phyloP scores from a whole-genome alignment of 2,329 filamentous ascomycete species.

The Aspergillus texensis region DNA sequence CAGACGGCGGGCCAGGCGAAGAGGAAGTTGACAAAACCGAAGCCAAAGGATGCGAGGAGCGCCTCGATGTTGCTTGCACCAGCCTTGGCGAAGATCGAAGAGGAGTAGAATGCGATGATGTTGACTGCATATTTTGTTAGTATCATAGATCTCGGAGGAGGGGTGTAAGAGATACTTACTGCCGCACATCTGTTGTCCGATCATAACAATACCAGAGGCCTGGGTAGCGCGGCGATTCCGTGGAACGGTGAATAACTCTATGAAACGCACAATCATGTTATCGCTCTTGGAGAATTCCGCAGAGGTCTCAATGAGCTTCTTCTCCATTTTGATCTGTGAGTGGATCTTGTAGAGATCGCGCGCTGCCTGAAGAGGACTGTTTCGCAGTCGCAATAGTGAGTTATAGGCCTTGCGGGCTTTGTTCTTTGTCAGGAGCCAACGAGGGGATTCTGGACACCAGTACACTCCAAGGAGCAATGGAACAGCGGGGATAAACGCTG shows the following conservation, averaged over 20 bases:
- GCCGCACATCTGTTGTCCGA: conserved; percentile 72
- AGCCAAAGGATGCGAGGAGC: conserved; percentile 66
- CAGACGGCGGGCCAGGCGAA: conserved; percentile 66
- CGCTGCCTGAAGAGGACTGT: conserved; percentile 62
- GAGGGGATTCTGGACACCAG: conserved; percentile 66
- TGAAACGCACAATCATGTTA: conserved; percentile 64
- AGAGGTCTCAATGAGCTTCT: conserved; percentile 15
- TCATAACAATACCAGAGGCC: conserved; percentile 79
- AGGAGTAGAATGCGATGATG: conserved; percentile 76
- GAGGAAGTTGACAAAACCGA: conserved; percentile 67
- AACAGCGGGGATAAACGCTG: conserved; percentile 66
- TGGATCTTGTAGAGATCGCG: conserved; percentile 66
- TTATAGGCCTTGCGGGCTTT: conserved; percentile 63
- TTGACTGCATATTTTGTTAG: conserved; percentile 49
- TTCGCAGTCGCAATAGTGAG: conserved; percentile 60
- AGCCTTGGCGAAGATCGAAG: conserved; percentile 58
- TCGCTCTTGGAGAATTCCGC: conserved; percentile 43
- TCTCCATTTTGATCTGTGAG: conserved; percentile 53
- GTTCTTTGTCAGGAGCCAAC: conserved; percentile 70
- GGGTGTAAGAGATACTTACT: conserved; percentile 20
- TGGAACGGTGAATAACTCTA: conserved; percentile 53
- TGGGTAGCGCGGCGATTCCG: conserved; percentile 64
- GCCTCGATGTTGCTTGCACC: conserved; percentile 60
- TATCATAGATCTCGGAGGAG: background rate
- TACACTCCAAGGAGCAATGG: conserved; percentile 62